phyloP scores from a whole-genome alignment of 1,139 yeast species.

The Kluyveromyces marxianus region DNA sequence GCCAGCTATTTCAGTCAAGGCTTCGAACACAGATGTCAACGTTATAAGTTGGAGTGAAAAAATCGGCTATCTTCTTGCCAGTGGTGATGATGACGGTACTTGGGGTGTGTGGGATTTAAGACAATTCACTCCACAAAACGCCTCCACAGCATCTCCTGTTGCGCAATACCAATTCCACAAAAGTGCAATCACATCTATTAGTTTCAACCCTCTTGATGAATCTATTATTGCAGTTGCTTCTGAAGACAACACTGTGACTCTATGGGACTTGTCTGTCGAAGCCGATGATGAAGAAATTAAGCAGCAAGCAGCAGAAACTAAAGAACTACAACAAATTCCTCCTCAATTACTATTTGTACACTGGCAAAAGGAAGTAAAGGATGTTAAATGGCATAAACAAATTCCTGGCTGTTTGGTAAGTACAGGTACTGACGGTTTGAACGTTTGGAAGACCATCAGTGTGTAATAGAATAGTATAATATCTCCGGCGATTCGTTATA shows the following conservation, averaged over 20 bases:
- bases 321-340: constrained; percentile 84
- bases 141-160: constrained; percentile 57
- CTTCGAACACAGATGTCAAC: constrained; percentile 81
- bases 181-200: constrained; percentile 84
- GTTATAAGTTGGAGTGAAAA: constrained; percentile 94
- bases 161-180: constrained; percentile 94
- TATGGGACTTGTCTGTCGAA: constrained; percentile 96
- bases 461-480: constrained; percentile 38
- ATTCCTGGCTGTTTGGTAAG: constrained; percentile 93
- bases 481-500: not conserved
- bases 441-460: constrained; percentile 93
- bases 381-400: constrained; percentile 95
- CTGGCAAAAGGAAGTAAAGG: constrained; percentile 97
- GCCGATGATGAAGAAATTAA: constrained; percentile 93
- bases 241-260: constrained; percentile 91
- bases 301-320: constrained; percentile 58
- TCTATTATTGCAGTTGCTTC: constrained; percentile 92
- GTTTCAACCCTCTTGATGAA: constrained; percentile 93
- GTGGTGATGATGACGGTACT: constrained; percentile 95
- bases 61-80: constrained; percentile 78
- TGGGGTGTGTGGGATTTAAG: constrained; percentile 99
- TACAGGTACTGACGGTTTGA: constrained; percentile 93
- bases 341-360: constrained; percentile 94
- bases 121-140: constrained; percentile 52
- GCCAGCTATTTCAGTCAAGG: constrained; percentile 81